Percentiles rank a stretch among this genome's conserved stretches.
These are phyloP conservation scores for Rhododendron henanense DNA, from an alignment of 148 eudicot genomes.

Conservation along the genomic window DNA sequence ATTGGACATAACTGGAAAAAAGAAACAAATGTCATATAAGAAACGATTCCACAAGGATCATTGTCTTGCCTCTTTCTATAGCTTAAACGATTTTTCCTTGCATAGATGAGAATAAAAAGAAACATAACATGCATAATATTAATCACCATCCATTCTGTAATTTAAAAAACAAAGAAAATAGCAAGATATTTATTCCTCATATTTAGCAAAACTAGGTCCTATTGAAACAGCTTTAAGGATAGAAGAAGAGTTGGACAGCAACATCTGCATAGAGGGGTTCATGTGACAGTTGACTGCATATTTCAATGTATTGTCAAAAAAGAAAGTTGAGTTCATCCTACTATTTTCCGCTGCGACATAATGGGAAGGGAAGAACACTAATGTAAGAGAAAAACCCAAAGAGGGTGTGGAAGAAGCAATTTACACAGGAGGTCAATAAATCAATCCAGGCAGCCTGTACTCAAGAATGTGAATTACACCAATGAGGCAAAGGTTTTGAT, in stretches of 20 bases:
- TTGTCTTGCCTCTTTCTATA: not conserved
- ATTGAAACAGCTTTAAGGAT: not conserved
- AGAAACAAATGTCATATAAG: conserved; percentile 12
- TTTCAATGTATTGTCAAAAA: not conserved
- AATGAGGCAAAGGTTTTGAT: not conserved
- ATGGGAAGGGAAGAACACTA: not conserved
- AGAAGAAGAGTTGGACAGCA: not conserved
- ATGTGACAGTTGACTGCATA: not conserved
- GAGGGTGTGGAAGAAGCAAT: not conserved
- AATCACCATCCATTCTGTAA: not conserved
- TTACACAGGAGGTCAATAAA: not conserved
- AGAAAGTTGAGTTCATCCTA: not conserved
- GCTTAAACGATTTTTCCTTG: not conserved
- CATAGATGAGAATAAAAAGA: not conserved
- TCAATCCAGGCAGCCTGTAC: not conserved
- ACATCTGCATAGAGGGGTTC: not conserved
- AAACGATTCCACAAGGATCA: not conserved
- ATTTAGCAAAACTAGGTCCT: not conserved
- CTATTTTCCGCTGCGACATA: not conserved
- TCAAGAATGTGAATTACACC: not conserved
- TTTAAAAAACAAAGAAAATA: not conserved
- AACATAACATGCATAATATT: not conserved
- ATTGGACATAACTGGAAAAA: conserved; percentile 62
- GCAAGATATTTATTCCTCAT: not conserved
- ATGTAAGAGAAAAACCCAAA: not conserved